Evolutionary conservation across 2,329 filamentous ascomycete species (phyloP).

Genomic region (Sclerotinia borealis): DNA sequence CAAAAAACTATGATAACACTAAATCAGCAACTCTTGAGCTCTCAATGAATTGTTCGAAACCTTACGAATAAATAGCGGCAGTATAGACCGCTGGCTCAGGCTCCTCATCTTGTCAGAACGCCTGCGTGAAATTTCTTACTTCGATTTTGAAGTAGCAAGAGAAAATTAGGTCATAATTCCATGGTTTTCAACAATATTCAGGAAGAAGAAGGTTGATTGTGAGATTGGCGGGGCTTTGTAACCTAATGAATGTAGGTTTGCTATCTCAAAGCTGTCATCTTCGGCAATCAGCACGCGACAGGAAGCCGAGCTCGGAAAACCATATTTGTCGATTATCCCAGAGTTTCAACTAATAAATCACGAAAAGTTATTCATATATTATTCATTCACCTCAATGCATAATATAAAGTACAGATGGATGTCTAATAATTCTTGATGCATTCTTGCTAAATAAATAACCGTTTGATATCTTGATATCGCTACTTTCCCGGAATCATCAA

Average conservation of each 20-base stretch:
- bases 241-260: constrained; percentile 8
- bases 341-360: background rate
- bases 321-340: background rate
- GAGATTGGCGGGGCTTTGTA: constrained; percentile 17
- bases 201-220: constrained; percentile 10
- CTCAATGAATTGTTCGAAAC: constrained; percentile 4
- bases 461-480: background rate
- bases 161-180: constrained; percentile 24
- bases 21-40: constrained; percentile 3
- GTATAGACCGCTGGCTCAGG: constrained; percentile 24
- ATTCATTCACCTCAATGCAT: background rate
- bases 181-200: constrained; percentile 17
- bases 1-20: constrained; percentile 25
- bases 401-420: background rate
- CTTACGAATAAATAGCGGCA: constrained; percentile 32
- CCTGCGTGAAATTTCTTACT: constrained; percentile 23
- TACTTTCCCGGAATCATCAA: background rate
- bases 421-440: background rate
- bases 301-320: background rate
- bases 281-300: constrained; percentile 17
- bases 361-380: background rate
- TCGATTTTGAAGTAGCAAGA: constrained; percentile 22
- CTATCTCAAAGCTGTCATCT: constrained; percentile 26
- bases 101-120: constrained; percentile 29
- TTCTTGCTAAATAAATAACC: background rate